Conservation (phyloP, 768 basidiomycete genomes). For the Psilocybe tampanensis region DNA sequence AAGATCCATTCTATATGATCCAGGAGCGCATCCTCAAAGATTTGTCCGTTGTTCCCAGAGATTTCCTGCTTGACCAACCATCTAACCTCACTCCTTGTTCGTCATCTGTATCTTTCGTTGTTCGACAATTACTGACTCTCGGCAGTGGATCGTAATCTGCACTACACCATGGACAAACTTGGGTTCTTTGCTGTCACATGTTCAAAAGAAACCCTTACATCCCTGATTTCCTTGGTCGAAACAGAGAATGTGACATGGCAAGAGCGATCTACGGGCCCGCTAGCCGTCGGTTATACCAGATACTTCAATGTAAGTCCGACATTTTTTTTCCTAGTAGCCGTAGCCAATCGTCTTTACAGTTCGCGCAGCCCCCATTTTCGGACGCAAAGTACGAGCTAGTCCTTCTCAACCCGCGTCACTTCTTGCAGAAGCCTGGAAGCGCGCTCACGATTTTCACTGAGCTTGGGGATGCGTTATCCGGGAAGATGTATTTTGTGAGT, state of each 20-base stretch:
- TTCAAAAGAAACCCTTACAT: conserved; percentile 9
- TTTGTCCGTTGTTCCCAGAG: not conserved
- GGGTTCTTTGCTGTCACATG: conserved; percentile 18
- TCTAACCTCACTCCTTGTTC: conserved; percentile 5
- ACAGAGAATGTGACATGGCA: conserved; percentile 5
- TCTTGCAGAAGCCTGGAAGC: conserved; percentile 6
- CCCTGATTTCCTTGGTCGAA: conserved; percentile 9
- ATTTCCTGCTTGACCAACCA: not conserved
- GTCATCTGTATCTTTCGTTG: not conserved
- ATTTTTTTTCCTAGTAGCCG: not conserved
- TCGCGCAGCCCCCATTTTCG: conserved; percentile 3
- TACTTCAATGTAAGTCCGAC: not conserved
- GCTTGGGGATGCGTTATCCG: not conserved
- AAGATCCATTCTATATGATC: not conserved
- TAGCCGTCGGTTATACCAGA: not conserved
- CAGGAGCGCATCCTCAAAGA: conserved; percentile 1
- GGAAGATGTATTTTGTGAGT: conserved; percentile 6
- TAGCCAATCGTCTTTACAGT: conserved; percentile 1
- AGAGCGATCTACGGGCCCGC: not conserved
- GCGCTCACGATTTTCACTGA: conserved; percentile 3
- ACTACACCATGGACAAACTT: conserved; percentile 12
- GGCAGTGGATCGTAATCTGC: conserved; percentile 15
- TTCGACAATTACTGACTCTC: not conserved
- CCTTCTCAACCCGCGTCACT: conserved; percentile 7
- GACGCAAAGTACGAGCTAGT: conserved; percentile 14